phyloP scores from a whole-genome alignment of 2,329 filamentous ascomycete species.

The Elsinoe perseae region DNA sequence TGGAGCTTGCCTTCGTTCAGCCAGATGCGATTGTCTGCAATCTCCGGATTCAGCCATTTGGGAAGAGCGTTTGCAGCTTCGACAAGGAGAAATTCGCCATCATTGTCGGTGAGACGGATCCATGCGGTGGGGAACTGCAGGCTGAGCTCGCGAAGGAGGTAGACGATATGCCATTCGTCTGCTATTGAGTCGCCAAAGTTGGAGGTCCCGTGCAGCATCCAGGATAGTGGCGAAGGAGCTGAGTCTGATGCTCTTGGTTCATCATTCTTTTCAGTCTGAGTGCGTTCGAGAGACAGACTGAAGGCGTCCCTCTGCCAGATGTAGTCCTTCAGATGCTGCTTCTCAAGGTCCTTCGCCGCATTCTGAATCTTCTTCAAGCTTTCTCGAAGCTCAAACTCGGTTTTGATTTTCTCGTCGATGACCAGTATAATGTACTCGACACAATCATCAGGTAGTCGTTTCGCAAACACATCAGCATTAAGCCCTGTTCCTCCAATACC shows the following conservation, averaged over 20 bases:
- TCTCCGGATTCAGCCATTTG: conserved; percentile 84
- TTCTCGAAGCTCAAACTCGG: conserved; percentile 50
- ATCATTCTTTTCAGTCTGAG: not conserved
- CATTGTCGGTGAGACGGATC: conserved; percentile 75
- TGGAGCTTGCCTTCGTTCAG: conserved; percentile 68
- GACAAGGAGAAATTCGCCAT: conserved; percentile 91
- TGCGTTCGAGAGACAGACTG: conserved; percentile 48
- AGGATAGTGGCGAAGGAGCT: conserved; percentile 21
- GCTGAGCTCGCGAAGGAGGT: conserved; percentile 74
- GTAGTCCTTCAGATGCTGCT: conserved; percentile 66
- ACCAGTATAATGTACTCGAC: conserved; percentile 78
- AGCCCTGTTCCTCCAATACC: conserved; percentile 11
- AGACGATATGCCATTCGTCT: conserved; percentile 96
- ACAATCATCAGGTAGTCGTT: conserved; percentile 68
- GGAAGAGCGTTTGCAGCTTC: conserved; percentile 86
- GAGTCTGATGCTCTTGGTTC: not conserved
- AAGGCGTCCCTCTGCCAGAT: conserved; percentile 89
- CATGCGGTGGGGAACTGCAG: conserved; percentile 65
- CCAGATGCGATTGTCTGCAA: conserved; percentile 84
- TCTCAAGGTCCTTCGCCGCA: conserved; percentile 55
- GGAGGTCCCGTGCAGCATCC: conserved; percentile 59
- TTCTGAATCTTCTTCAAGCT: conserved; percentile 66
- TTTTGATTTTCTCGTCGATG: conserved; percentile 48
- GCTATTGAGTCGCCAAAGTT: conserved; percentile 92
- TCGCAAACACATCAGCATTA: conserved; percentile 43